These are phyloP conservation scores for Penicillium cataractarum DNA, from an alignment of 495 filamentous ascomycete genomes.

Conservation along the genomic window DNA sequence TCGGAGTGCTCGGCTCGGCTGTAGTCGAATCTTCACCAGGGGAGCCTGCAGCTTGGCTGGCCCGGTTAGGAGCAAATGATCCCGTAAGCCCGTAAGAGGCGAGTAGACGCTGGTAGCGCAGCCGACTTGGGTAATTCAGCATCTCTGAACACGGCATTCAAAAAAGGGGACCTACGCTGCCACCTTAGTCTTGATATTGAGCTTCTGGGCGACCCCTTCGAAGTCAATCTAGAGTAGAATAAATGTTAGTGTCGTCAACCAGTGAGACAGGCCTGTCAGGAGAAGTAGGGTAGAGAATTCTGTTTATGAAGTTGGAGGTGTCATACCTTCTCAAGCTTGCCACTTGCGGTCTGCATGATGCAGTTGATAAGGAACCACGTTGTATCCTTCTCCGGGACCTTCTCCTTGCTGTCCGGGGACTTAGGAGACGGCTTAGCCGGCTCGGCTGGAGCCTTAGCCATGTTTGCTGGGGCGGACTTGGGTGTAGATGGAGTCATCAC, in stretches of 20 bases:
- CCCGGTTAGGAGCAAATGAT: not conserved
- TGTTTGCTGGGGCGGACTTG: too few species aligned
- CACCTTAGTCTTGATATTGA: not conserved
- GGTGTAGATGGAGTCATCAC: not conserved
- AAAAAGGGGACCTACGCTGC: not conserved
- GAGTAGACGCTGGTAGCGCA: not conserved
- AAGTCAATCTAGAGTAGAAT: not conserved
- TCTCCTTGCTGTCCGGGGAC: too few species aligned
- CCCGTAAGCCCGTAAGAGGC: not conserved
- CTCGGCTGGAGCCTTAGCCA: too few species aligned
- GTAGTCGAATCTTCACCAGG: not conserved
- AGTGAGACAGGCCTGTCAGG: not conserved
- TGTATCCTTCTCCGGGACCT: not conserved
- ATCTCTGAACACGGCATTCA: not conserved
- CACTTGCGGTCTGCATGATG: not conserved
- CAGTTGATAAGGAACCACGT: conserved; percentile 2
- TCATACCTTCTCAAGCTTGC: not conserved
- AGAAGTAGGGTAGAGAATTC: not conserved
- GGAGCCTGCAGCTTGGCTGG: not conserved
- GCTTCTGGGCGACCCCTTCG: not conserved
- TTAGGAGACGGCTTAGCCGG: too few species aligned
- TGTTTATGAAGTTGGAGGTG: not conserved
- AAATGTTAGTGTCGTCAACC: not conserved
- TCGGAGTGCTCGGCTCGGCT: not conserved
- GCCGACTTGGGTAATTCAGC: not conserved